A percentile compares a stretch with the other conserved stretches of the same genome.
Conservation (phyloP, 768 basidiomycete species). For the Tremella fuciformis region DNA sequence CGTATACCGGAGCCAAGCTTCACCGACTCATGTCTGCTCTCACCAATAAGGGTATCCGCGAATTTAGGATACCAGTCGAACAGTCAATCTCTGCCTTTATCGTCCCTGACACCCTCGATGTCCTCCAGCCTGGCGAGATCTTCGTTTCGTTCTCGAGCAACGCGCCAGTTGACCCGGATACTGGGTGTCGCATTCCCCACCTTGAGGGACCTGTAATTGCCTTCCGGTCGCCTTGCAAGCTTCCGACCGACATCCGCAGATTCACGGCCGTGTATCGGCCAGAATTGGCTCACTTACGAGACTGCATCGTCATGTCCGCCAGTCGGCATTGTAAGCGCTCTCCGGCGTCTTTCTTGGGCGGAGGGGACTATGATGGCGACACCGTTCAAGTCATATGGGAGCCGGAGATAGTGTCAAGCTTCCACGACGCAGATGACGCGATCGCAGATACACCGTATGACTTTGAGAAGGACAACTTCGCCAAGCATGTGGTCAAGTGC, state of each 20-base stretch:
- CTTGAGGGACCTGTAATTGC: conserved; percentile 32
- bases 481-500: conserved; percentile 30
- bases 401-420: conserved; percentile 22
- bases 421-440: conserved; percentile 30
- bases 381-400: conserved; percentile 39
- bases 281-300: conserved; percentile 36
- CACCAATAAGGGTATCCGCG: conserved; percentile 14
- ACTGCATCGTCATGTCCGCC: conserved; percentile 42
- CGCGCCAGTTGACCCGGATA: conserved; percentile 24
- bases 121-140: conserved; percentile 35
- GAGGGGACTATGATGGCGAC: conserved; percentile 49
- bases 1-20: conserved; percentile 27
- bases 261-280: conserved; percentile 34
- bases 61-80: conserved; percentile 30
- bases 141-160: conserved; percentile 25
- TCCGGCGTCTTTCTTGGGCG: conserved; percentile 35
- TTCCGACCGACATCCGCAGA: conserved; percentile 40
- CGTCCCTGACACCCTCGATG: conserved; percentile 29
- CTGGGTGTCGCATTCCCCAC: conserved; percentile 21
- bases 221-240: conserved; percentile 40
- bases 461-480: conserved; percentile 36
- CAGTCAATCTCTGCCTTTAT: conserved; percentile 38
- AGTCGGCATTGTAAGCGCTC: conserved; percentile 25
- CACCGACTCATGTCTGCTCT: conserved; percentile 21
- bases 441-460: conserved; percentile 18